Base-by-base conservation (phyloP, 768 basidiomycete species). In the button mushroom (Agaricus bisporus) region DNA sequence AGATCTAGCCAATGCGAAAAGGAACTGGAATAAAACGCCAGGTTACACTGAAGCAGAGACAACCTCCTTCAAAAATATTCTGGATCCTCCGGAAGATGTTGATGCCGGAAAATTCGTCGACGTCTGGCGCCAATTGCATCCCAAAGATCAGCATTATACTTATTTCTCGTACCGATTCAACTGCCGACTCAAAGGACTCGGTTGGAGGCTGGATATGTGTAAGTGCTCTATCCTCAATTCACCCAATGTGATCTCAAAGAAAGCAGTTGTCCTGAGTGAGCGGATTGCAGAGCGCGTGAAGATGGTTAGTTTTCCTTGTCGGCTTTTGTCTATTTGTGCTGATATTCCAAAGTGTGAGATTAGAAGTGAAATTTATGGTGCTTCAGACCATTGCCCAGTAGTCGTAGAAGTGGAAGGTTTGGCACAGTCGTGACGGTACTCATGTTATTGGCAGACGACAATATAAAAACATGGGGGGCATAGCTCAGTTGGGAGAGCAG, bases 181-280 rank as follows among this genome's bases (percentile, higher is more conserved):
- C 57, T 88, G 87, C 64, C 74, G 92, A 25, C 65, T 63, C 50
- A 94, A 92, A 62, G 87, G 90, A 3, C 77, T 91, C 43, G 91
- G 91, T 1, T 95, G 92, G 92, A 76, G 92, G 59, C 68, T 95
- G 25, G 92, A 95, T 64, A 85, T 85, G 74, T 91, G 90, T 91
- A 73, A 57, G 69, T 67, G 60, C 38, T 61, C 18, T 44, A 25
- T 46, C 20, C 15, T 6, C 26, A 11, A 3, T 26, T 46, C 14
- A 26, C 3, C 12, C 4, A 9, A 26, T 14, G 5, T 7, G 44
- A 22, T 46, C 8, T 28, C 11, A 25, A 45, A 26, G 26, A 7
- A 15, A 45, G 9, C 61, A 93, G 91, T 88, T 65, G 80, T 94
- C 35, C 57, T 87, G 49, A 91, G 88, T 64, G 81, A 91, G 63